phyloP scores from a whole-genome alignment of 2,329 filamentous ascomycete species.

The Phialocephala sp. region DNA sequence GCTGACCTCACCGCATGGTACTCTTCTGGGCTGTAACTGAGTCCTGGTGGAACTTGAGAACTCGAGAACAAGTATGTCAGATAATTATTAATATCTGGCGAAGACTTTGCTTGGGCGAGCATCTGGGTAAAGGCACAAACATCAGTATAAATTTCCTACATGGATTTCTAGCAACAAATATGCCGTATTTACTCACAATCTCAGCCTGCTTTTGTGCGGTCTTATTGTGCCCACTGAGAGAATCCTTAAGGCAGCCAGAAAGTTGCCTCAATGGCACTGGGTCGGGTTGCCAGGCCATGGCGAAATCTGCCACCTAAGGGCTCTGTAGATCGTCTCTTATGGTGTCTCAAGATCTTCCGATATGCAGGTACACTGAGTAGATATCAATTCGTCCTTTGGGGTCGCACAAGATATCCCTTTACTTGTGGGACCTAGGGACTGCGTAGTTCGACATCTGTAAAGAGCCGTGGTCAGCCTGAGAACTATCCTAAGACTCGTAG shows the following conservation, averaged over 20 bases:
- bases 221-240: conserved; percentile 82
- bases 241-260: conserved; percentile 87
- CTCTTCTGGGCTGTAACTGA: conserved; percentile 63
- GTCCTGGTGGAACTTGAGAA: conserved; percentile 62
- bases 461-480: conserved; percentile 12
- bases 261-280: conserved; percentile 89
- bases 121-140: conserved; percentile 62
- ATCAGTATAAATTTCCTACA: conserved; percentile 18
- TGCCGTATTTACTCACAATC: conserved; percentile 62
- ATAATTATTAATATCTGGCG: conserved; percentile 97
- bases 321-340: conserved; percentile 29
- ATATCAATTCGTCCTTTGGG: conserved; percentile 31
- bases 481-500: background rate
- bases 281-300: conserved; percentile 92
- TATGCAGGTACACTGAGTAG: conserved; percentile 41
- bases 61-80: conserved; percentile 88
- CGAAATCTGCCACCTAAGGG: conserved; percentile 29
- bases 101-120: conserved; percentile 86
- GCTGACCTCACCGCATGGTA: conserved; percentile 83
- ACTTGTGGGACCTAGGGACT: conserved; percentile 42
- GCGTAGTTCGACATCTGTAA: conserved; percentile 38
- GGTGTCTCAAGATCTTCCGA: conserved; percentile 32
- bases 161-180: background rate
- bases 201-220: conserved; percentile 88
- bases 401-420: conserved; percentile 40